Evolutionary conservation across 164 flowering plant genomes (phyloP).

Genomic region (Vitis cinerea): DNA sequence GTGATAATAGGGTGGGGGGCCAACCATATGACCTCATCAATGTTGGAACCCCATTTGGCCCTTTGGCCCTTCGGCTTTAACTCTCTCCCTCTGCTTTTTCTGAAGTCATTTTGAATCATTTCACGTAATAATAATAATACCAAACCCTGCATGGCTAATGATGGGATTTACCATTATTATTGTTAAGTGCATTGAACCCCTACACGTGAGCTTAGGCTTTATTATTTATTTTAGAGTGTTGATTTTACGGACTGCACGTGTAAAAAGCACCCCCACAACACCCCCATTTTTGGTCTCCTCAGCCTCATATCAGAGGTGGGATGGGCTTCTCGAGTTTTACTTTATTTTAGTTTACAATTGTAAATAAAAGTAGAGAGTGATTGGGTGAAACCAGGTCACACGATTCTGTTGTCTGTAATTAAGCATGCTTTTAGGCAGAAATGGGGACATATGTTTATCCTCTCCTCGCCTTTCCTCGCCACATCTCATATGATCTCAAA

Average conservation of each 20-base stretch:
- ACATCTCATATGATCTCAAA: too few relatives aligned
- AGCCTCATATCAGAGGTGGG: too few relatives aligned
- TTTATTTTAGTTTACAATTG: too few relatives aligned
- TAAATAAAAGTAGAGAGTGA: too few relatives aligned
- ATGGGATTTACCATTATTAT: slow-evolving; percentile 35
- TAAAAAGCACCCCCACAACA: not conserved
- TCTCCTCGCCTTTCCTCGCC: too few relatives aligned
- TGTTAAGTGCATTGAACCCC: slow-evolving; percentile 35
- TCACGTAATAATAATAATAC: slow-evolving; percentile 29
- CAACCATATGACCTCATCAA: slow-evolving; percentile 22
- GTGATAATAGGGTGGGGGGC: slow-evolving; percentile 5
- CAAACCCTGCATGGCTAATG: slow-evolving; percentile 53
- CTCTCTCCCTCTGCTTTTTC: slow-evolving; percentile 9
- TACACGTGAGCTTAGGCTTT: slow-evolving; percentile 41
- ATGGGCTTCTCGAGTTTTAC: too few relatives aligned
- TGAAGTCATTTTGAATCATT: slow-evolving; percentile 41
- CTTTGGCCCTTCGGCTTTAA: not conserved
- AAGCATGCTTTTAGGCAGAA: too few relatives aligned
- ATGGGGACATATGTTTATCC: too few relatives aligned
- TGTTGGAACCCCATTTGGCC: not conserved
- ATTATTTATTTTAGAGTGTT: not conserved
- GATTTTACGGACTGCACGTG: slow-evolving; percentile 10
- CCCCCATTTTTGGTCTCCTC: too few relatives aligned
- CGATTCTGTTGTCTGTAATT: too few relatives aligned
- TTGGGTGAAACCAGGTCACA: too few relatives aligned